Evolutionary conservation across 2,329 filamentous ascomycete genomes (phyloP).

Genomic region (Sphaerulina vaccinii): DNA sequence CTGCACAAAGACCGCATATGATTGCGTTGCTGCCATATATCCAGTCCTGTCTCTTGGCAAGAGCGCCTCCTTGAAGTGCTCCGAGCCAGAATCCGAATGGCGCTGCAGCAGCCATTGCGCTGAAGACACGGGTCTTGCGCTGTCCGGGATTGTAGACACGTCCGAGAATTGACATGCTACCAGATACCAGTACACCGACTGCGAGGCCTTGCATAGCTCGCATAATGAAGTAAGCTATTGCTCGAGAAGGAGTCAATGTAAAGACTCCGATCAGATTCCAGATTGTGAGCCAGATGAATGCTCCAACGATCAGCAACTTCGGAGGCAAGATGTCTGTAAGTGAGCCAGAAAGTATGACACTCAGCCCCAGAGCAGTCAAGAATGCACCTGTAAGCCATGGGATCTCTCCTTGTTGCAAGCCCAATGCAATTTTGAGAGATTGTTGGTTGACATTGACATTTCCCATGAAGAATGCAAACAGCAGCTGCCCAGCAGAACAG

Average conservation of each 20-base stretch:
- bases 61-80: conserved; percentile 44
- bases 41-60: conserved; percentile 43
- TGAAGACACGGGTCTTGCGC: conserved; percentile 41
- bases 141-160: conserved; percentile 42
- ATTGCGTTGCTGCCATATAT: conserved; percentile 48
- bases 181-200: conserved; percentile 39
- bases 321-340: conserved; percentile 45
- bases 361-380: conserved; percentile 44
- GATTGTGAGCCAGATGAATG: conserved; percentile 44
- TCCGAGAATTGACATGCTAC: conserved; percentile 40
- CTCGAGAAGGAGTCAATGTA: conserved; percentile 38
- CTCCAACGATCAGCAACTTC: conserved; percentile 44
- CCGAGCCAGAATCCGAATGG: conserved; percentile 41
- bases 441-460: conserved; percentile 44
- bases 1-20: conserved; percentile 38
- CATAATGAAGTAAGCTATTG: conserved; percentile 40
- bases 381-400: conserved; percentile 48
- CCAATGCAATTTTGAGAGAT: conserved; percentile 40
- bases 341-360: conserved; percentile 41
- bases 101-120: conserved; percentile 39
- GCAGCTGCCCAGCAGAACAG: conserved; percentile 45
- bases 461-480: conserved; percentile 45
- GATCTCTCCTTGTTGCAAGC: conserved; percentile 41
- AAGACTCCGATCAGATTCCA: conserved; percentile 45
- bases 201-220: conserved; percentile 41